Evolutionary conservation across 305 asterid species (phyloP), one percentile per base, ranked within the genome.

Genomic region (Striga hermonthica): DNA sequence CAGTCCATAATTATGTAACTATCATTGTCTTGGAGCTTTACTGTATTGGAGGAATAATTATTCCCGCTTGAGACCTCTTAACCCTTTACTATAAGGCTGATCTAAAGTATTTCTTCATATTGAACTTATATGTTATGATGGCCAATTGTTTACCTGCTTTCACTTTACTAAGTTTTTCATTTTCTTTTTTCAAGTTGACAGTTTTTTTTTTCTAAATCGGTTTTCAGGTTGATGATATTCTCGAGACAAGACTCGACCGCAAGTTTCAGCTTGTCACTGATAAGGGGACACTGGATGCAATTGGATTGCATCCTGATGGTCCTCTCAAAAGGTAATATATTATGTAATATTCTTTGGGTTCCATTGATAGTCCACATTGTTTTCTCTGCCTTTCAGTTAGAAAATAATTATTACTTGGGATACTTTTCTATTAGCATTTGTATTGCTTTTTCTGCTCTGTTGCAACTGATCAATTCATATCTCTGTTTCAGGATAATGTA

Each of bases 271-370:
- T 93, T 75, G 89, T 93, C 55, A 75, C 86, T 40, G 99, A 93
- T 74, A 93, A 93, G 74, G 99, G 99, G 38, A 90, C 99, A 14
- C 83, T 93, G 65, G 99, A 93, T 79, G 99, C 99, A 55, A 86
- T 90, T 64, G 99, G 99, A 65, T 75, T 90, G 80, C 99, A 90
- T 79, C 95, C 99, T 57, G 99, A 90, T 82, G 99, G 99, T 67
- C 86, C 90, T 74, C 69, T 88, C 72, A 90, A 86, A 83, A 88
- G 97, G 99, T 90, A 58, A 68, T 7, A 5, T 61, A 31, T 12
- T 34, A 55, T 68, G 28, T 69, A 50, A 37, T 12, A 3, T 40
- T 43, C 62, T 50, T 56, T 61, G 57, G 62, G 40, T 45, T 45
- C 55, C 39, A 9, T 74, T 49, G 15, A 13, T 57, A 45, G 37